These are phyloP conservation scores for Leishmania guyanensis DNA, from an alignment of 208 protist species.

Conservation along the genomic window DNA sequence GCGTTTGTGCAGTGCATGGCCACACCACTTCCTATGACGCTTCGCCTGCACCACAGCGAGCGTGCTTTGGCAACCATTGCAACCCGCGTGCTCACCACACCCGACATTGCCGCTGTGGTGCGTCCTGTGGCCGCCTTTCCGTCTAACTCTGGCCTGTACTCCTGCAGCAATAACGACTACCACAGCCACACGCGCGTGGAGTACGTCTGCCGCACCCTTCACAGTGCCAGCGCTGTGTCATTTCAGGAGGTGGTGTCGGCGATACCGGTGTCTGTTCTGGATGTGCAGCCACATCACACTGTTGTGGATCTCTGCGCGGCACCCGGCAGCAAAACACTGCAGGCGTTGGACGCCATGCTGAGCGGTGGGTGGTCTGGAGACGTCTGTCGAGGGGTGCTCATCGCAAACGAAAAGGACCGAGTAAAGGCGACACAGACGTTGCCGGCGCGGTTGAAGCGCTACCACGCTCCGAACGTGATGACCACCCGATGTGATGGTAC, in stretches of 20 bases:
- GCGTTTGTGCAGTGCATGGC: slow-evolving; percentile 54
- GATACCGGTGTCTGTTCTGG: slow-evolving; percentile 78
- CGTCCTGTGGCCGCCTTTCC: slow-evolving; percentile 43
- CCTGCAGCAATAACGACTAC: slow-evolving; percentile 80
- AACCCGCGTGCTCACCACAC: slow-evolving; percentile 36
- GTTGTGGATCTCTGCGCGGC: slow-evolving; percentile 92
- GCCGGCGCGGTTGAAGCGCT: slow-evolving; percentile 87
- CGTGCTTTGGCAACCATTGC: slow-evolving; percentile 40
- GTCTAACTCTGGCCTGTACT: slow-evolving; percentile 44
- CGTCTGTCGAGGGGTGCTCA: slow-evolving; percentile 63
- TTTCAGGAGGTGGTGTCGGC: slow-evolving; percentile 92
- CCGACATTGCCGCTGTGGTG: slow-evolving; percentile 38
- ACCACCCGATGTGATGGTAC: slow-evolving; percentile 85
- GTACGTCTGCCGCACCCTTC: slow-evolving; percentile 84
- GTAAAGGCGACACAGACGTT: slow-evolving; percentile 94
- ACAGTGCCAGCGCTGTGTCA: slow-evolving; percentile 80
- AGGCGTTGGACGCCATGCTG: slow-evolving; percentile 86
- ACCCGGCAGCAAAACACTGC: slow-evolving; percentile 92
- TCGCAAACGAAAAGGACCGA: slow-evolving; percentile 91
- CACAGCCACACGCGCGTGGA: slow-evolving; percentile 64
- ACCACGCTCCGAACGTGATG: slow-evolving; percentile 87
- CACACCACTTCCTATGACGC: slow-evolving; percentile 85
- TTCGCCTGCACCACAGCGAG: slow-evolving; percentile 85
- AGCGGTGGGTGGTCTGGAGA: slow-evolving; percentile 39
- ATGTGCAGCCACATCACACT: slow-evolving; percentile 72